These are phyloP conservation scores for Candida sakaeoensis DNA, from an alignment of 805 yeast species.

Conservation along the genomic window DNA sequence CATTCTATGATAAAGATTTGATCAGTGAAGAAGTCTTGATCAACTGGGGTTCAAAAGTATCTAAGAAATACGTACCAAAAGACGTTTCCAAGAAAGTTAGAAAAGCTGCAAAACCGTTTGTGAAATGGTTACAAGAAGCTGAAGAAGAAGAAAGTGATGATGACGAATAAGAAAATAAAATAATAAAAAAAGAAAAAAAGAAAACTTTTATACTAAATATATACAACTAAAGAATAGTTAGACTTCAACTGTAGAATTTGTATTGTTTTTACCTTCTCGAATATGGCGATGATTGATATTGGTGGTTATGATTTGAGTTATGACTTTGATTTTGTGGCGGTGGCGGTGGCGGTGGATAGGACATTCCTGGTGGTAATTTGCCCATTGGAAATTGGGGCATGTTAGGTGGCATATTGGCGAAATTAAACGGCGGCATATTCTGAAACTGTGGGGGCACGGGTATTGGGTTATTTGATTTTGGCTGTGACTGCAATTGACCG, in stretches of 20 bases:
- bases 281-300: not conserved
- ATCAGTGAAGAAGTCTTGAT: constrained; percentile 76
- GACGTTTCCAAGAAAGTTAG: constrained; percentile 90
- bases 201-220: not conserved
- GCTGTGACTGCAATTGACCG: constrained; percentile 15
- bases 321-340: constrained; percentile 9
- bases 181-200: constrained; percentile 46
- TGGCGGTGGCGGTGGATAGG: constrained; percentile 19
- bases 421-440: constrained; percentile 6
- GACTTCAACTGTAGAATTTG: not conserved
- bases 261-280: constrained; percentile 1
- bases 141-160: constrained; percentile 72
- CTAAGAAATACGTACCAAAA: constrained; percentile 91
- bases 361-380: constrained; percentile 16
- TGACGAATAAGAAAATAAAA: constrained; percentile 46
- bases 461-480: not conserved
- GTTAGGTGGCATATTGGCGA: constrained; percentile 5
- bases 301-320: constrained; percentile 1
- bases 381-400: constrained; percentile 10
- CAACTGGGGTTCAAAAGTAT: constrained; percentile 86
- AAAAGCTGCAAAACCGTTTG: constrained; percentile 92
- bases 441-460: constrained; percentile 11
- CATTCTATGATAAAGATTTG: constrained; percentile 78
- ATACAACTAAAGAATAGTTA: not conserved
- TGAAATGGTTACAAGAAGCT: constrained; percentile 93